Percentiles rank a stretch among this genome's conserved stretches.
phyloP scores from a whole-genome alignment of 139 green algal species.

The Mesotaenium endlicherianum region DNA sequence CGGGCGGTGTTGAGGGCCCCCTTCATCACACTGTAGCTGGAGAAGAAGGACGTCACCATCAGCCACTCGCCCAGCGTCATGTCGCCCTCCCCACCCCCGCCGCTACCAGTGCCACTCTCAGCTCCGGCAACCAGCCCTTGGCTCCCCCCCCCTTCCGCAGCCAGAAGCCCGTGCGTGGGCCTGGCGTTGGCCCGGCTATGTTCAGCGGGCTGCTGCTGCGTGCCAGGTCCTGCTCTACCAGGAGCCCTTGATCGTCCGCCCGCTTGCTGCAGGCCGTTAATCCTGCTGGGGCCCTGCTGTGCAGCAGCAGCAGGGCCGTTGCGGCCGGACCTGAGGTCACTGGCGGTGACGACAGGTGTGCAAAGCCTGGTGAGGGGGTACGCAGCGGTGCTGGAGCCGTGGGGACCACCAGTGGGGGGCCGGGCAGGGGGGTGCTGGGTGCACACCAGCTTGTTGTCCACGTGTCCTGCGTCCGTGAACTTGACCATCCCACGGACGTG shows the following conservation, averaged over 20 bases:
- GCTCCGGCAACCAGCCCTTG: too few relatives aligned
- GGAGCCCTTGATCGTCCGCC: too few relatives aligned
- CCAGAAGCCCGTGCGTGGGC: too few relatives aligned
- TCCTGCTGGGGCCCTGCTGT: not conserved
- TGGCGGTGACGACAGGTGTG: too few relatives aligned
- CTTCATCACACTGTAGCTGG: conserved; percentile 21
- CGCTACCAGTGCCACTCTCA: not conserved
- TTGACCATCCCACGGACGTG: conserved; percentile 27
- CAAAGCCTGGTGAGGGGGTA: not conserved
- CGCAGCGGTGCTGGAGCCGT: not conserved
- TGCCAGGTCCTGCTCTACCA: too few relatives aligned
- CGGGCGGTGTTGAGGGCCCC: not conserved
- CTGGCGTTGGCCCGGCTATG: not conserved
- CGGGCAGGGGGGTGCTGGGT: not conserved
- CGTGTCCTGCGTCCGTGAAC: conserved; percentile 29
- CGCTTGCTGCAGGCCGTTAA: too few relatives aligned
- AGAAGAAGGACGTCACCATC: conserved; percentile 27
- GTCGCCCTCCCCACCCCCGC: not conserved
- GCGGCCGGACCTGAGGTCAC: too few relatives aligned
- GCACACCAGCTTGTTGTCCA: conserved; percentile 44
- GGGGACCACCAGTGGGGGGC: not conserved
- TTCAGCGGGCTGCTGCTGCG: too few relatives aligned
- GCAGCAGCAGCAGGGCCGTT: too few relatives aligned
- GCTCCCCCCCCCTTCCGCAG: too few relatives aligned
- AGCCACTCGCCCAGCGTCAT: conserved; percentile 22